phyloP scores from a whole-genome alignment of 192 early-diverging fungal species.

The Geranomyces variabilis region DNA sequence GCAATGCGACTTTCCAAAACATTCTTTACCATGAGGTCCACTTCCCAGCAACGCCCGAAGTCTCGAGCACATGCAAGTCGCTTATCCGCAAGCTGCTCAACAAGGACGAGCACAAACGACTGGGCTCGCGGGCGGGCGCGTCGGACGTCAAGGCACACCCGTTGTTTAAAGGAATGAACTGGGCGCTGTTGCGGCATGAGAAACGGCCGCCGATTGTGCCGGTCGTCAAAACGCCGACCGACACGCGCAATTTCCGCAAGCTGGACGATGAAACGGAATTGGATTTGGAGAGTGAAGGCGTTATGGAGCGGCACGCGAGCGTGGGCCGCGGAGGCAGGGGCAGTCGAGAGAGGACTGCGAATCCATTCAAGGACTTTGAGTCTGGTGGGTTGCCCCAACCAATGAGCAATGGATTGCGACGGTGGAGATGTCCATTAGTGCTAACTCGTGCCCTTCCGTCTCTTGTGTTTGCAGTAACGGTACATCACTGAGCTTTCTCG shows the following conservation, averaged over 20 bases:
- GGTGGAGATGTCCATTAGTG: too few relatives aligned
- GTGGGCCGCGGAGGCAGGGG: not conserved
- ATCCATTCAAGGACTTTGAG: conserved; percentile 37
- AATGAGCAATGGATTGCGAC: too few relatives aligned
- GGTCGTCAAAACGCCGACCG: conserved; percentile 30
- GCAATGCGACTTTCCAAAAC: conserved; percentile 86
- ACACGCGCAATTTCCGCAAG: conserved; percentile 71
- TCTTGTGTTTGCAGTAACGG: too few relatives aligned
- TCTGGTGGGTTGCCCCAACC: conserved; percentile 30
- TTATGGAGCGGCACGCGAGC: not conserved
- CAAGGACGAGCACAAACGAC: conserved; percentile 86
- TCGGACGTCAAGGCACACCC: conserved; percentile 90
- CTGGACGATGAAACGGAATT: conserved; percentile 68
- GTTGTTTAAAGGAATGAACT: conserved; percentile 89
- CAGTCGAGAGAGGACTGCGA: not conserved
- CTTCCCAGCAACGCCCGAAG: conserved; percentile 66
- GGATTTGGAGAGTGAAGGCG: conserved; percentile 65
- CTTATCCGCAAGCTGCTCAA: conserved; percentile 82
- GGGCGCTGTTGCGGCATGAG: conserved; percentile 87
- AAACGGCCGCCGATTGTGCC: conserved; percentile 85
- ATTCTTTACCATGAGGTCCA: conserved; percentile 79
- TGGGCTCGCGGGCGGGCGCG: conserved; percentile 89
- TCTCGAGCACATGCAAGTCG: conserved; percentile 65
- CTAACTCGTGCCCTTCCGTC: too few relatives aligned
- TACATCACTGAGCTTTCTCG: too few relatives aligned